These are phyloP conservation scores for Populus nigra DNA, from an alignment of 345 rosid genomes.

Conservation along the genomic window DNA sequence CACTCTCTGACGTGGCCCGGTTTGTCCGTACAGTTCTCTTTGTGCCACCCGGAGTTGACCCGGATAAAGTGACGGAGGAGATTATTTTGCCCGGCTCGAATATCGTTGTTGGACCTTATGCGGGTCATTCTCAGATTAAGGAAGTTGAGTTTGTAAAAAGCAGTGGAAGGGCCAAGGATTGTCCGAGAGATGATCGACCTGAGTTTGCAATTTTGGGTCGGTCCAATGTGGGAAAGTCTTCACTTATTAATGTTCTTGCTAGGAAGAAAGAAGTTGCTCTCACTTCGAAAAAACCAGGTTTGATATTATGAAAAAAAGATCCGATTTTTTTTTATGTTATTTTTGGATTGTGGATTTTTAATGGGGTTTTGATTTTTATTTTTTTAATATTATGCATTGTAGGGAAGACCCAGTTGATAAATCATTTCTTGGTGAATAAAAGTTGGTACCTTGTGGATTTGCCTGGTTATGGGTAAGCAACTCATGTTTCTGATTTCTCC, in stretches of 20 bases:
- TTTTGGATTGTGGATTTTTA: background rate
- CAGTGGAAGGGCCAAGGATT: conserved; percentile 81
- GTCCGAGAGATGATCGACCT: conserved; percentile 74
- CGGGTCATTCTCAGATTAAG: conserved; percentile 88
- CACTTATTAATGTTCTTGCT: conserved; percentile 81
- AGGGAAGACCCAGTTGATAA: conserved; percentile 96
- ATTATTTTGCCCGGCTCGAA: conserved; percentile 87
- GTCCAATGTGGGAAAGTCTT: conserved; percentile 94
- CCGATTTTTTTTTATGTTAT: background rate
- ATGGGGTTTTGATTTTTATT: background rate
- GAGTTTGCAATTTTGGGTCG: conserved; percentile 90
- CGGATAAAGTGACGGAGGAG: conserved; percentile 58
- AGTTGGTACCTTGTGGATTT: conserved; percentile 96
- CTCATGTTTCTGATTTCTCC: background rate
- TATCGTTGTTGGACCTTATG: conserved; percentile 78
- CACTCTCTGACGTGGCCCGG: background rate
- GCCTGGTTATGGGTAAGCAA: conserved; percentile 91
- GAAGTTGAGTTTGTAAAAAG: conserved; percentile 87
- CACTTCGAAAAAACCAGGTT: conserved; percentile 96
- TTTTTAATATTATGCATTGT: conserved; percentile 27
- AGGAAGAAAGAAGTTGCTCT: conserved; percentile 88
- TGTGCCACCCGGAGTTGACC: conserved; percentile 79
- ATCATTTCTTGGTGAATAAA: conserved; percentile 89
- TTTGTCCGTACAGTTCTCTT: conserved; percentile 26
- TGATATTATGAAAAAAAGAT: background rate